Conservation (phyloP, 495 filamentous ascomycete species). For the Neurospora cerealis region DNA sequence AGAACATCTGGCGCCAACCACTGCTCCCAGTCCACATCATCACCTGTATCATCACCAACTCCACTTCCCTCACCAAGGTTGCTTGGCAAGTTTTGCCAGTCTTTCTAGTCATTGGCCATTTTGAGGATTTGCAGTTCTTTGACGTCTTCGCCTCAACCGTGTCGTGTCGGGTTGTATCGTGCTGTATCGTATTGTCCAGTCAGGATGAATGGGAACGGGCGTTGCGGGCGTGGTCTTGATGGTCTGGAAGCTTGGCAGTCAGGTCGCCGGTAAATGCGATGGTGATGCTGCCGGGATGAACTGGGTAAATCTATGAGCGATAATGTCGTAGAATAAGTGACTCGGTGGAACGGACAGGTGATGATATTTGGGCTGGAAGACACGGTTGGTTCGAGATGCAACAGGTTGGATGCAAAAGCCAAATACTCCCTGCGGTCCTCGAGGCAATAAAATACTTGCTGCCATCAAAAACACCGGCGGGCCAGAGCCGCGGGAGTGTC, state of each 20-base stretch:
- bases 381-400: background rate
- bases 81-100: background rate
- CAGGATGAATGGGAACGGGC: background rate
- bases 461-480: background rate
- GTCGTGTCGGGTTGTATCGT: background rate
- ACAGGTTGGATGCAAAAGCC: background rate
- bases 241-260: background rate
- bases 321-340: background rate
- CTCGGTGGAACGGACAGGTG: background rate
- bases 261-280: background rate
- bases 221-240: background rate
- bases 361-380: background rate
- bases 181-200: background rate
- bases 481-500: background rate
- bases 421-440: background rate
- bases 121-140: background rate
- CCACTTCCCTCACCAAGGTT: background rate
- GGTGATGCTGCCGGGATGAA: background rate
- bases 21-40: background rate
- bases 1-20: background rate
- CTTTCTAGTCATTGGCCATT: background rate
- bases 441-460: background rate
- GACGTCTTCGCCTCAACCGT: background rate
- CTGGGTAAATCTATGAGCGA: background rate
- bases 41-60: background rate